A percentile compares a stretch with the other conserved stretches of the same genome.
Conservation (phyloP, 2,329 filamentous ascomycete species). For the Alternaria viburni region DNA sequence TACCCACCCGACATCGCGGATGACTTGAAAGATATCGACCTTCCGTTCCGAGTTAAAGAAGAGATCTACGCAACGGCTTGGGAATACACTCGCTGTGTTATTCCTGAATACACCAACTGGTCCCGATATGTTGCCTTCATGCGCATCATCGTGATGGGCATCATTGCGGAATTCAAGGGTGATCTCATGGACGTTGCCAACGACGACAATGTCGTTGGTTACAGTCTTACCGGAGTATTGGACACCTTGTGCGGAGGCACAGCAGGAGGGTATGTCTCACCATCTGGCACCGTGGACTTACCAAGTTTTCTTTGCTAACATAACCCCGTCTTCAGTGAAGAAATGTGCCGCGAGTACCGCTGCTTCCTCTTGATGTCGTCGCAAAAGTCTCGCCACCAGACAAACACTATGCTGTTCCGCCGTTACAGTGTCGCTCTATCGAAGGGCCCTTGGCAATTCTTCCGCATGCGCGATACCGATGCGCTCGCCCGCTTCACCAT, state of each 20-base stretch:
- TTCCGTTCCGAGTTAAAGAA: neutral
- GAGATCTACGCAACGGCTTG: slow-evolving; percentile 27
- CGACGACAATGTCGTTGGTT: neutral
- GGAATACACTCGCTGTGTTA: slow-evolving; percentile 30
- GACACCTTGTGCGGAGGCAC: neutral
- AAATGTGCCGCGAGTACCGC: slow-evolving; percentile 6
- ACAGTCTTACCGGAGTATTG: slow-evolving; percentile 1
- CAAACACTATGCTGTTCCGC: slow-evolving; percentile 29
- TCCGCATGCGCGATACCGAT: slow-evolving; percentile 46
- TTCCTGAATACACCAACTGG: slow-evolving; percentile 29
- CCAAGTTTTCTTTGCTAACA: neutral
- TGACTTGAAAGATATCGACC: slow-evolving; percentile 4
- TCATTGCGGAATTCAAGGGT: slow-evolving; percentile 1
- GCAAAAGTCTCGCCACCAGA: slow-evolving; percentile 21
- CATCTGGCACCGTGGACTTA: neutral
- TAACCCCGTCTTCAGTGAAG: neutral
- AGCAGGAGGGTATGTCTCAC: neutral
- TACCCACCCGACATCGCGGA: slow-evolving; percentile 6
- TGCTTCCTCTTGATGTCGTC: slow-evolving; percentile 22
- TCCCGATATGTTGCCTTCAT: slow-evolving; percentile 32
- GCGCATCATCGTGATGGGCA: slow-evolving; percentile 12
- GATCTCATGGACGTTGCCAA: neutral
- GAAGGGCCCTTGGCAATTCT: slow-evolving; percentile 31
- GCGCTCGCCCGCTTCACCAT: slow-evolving; percentile 44
- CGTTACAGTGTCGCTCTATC: slow-evolving; percentile 38